A percentile compares a stretch with the other conserved stretches of the same genome.
phyloP scores from a whole-genome alignment of 352 stramenopile genomes.

The Globisporangium solare region DNA sequence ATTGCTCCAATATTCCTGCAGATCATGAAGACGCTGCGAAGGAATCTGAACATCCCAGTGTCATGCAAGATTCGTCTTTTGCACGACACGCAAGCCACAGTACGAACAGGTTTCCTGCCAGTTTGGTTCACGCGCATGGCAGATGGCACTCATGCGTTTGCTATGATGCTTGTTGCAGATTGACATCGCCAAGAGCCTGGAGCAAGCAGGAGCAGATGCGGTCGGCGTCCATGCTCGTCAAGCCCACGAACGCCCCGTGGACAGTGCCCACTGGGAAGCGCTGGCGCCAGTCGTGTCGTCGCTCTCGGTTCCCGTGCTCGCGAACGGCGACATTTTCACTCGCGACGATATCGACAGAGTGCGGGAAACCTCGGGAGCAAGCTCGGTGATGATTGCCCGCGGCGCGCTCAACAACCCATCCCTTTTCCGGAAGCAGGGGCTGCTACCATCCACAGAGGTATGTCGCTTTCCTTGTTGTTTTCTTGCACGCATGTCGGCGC shows the following conservation, averaged over 20 bases:
- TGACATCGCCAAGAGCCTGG: conserved; percentile 51
- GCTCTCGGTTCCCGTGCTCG: conserved; percentile 76
- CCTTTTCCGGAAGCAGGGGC: conserved; percentile 65
- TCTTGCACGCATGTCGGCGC: no score
- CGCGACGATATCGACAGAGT: conserved; percentile 68
- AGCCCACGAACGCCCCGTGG: conserved; percentile 54
- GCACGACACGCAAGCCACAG: conserved; percentile 54
- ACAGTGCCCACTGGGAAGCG: conserved; percentile 71
- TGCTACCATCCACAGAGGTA: conserved; percentile 57
- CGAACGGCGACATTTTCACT: conserved; percentile 86
- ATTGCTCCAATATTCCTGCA: conserved; percentile 8
- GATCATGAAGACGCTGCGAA: conserved; percentile 79
- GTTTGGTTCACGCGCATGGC: no score
- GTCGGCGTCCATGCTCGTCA: conserved; percentile 72
- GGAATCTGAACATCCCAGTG: conserved; percentile 79
- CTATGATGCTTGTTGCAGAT: conserved; percentile 28
- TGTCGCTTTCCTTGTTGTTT: not conserved
- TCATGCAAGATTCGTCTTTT: conserved; percentile 88
- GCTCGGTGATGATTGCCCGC: conserved; percentile 82
- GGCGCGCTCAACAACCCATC: conserved; percentile 80
- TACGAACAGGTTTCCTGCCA: conserved; percentile 14
- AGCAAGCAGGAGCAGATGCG: conserved; percentile 59
- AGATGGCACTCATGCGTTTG: no score
- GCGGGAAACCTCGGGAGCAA: conserved; percentile 45
- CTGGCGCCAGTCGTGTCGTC: conserved; percentile 63